Conservation (phyloP, 768 basidiomycete genomes). For the Phlebiopsis flavidoalba region DNA sequence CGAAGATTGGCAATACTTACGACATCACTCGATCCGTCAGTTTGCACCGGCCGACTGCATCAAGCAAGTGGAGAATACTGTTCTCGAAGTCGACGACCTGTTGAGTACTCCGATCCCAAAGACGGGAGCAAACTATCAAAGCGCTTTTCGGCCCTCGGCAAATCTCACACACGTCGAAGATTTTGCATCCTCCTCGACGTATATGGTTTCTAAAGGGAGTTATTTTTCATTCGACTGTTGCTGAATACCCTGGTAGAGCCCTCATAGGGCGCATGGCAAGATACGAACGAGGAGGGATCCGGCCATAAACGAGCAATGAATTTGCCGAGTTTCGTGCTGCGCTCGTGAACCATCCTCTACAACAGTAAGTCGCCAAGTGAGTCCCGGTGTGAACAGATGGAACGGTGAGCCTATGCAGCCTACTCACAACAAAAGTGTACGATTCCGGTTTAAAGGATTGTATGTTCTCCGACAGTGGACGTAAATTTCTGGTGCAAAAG, state of each 20-base stretch:
- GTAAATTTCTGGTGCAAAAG: too few relatives aligned
- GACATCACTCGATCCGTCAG: slow-evolving; percentile 70
- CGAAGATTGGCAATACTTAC: slow-evolving; percentile 88
- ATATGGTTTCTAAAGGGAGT: not conserved
- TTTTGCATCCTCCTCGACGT: slow-evolving; percentile 71
- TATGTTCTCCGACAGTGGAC: too few relatives aligned
- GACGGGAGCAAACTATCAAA: slow-evolving; percentile 56
- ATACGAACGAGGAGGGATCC: slow-evolving; percentile 94
- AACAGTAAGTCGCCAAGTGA: slow-evolving; percentile 26
- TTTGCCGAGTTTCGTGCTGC: slow-evolving; percentile 68
- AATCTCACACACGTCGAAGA: slow-evolving; percentile 69
- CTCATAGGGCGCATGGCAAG: slow-evolving; percentile 77
- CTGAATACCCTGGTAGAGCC: slow-evolving; percentile 33
- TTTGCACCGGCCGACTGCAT: slow-evolving; percentile 64
- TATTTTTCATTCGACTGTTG: not conserved
- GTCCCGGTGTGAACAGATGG: slow-evolving; percentile 48
- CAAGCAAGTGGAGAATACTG: slow-evolving; percentile 49
- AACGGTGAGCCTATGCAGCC: slow-evolving; percentile 64
- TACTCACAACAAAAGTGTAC: slow-evolving; percentile 72
- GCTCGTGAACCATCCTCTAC: slow-evolving; percentile 29
- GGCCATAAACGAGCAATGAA: slow-evolving; percentile 43
- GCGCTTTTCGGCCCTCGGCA: slow-evolving; percentile 69
- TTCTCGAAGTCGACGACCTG: slow-evolving; percentile 58
- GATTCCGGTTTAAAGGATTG: too few relatives aligned
- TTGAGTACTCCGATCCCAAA: slow-evolving; percentile 40